These are phyloP conservation scores for Aegilops longissima DNA, from an alignment of 176 grass and related monocot species.

Conservation along the genomic window DNA sequence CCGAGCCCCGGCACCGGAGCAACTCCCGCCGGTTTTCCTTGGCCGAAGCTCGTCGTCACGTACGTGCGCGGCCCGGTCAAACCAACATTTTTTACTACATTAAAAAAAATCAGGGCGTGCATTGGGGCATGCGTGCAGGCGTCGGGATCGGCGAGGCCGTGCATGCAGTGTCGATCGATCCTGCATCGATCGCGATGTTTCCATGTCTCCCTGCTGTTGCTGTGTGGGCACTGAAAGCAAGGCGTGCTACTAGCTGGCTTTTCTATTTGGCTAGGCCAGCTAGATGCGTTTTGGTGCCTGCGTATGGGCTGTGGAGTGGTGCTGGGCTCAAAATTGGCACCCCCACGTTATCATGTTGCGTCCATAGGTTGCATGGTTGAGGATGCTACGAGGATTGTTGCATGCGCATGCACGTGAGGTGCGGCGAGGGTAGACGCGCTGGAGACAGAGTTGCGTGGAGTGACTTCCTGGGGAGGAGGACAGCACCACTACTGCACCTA, in stretches of 20 bases:
- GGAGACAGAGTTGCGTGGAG: too few relatives aligned
- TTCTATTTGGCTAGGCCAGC: not conserved
- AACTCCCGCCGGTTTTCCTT: constrained; percentile 43
- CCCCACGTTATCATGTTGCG: not conserved
- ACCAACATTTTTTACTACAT: not conserved
- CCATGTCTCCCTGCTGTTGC: not conserved
- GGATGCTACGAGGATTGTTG: not conserved
- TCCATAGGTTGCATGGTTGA: not conserved
- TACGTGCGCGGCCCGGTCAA: constrained; percentile 25
- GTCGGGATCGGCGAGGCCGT: constrained; percentile 16
- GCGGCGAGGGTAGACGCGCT: too few relatives aligned
- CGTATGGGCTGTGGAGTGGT: not conserved
- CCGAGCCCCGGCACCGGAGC: constrained; percentile 25
- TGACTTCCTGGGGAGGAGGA: too few relatives aligned
- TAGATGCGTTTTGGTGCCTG: not conserved
- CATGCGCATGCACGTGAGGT: too few relatives aligned
- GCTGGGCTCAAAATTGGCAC: not conserved
- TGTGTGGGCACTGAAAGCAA: constrained; percentile 34
- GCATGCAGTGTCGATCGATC: not conserved
- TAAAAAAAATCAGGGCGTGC: not conserved
- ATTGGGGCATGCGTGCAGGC: not conserved
- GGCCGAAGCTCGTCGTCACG: constrained; percentile 31
- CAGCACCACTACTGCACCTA: too few relatives aligned
- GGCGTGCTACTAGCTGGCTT: not conserved
- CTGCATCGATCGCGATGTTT: too few relatives aligned